phyloP scores from a whole-genome alignment of 164 flowering plant genomes.

The Buxus sempervirens region DNA sequence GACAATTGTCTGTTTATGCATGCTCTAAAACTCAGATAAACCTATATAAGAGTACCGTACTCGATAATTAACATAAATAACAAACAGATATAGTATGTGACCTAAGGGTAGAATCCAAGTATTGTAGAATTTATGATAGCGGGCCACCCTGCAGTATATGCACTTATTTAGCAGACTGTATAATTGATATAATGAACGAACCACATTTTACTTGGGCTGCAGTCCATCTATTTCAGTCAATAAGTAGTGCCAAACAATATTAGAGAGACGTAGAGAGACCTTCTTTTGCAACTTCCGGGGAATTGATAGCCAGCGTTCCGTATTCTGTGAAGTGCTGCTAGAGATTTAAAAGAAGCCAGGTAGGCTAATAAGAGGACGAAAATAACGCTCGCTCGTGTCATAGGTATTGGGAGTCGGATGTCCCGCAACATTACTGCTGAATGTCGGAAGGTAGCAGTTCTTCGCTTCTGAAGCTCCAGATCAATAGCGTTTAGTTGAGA shows the following conservation, averaged over 20 bases:
- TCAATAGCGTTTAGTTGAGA: too few relatives aligned
- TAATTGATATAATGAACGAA: too few relatives aligned
- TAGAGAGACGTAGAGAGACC: constrained; percentile 6
- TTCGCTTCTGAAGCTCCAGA: too few relatives aligned
- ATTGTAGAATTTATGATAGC: too few relatives aligned
- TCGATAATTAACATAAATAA: too few relatives aligned
- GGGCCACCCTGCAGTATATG: too few relatives aligned
- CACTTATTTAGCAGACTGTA: too few relatives aligned
- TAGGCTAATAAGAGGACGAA: not conserved
- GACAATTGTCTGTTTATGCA: too few relatives aligned
- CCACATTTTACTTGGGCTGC: not conserved
- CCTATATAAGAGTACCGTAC: too few relatives aligned
- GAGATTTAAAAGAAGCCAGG: not conserved
- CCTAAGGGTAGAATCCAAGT: too few relatives aligned
- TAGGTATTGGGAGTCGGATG: not conserved
- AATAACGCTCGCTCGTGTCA: not conserved
- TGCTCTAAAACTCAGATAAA: too few relatives aligned
- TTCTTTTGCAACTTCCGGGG: not conserved
- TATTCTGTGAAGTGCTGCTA: not conserved
- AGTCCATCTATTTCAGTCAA: not conserved
- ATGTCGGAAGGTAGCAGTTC: not conserved
- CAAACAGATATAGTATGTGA: too few relatives aligned
- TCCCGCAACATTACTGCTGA: constrained; percentile 1
- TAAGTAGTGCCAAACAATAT: not conserved
- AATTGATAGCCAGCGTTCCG: not conserved